Evolutionary conservation across 2,329 filamentous ascomycete genomes (phyloP).

Genomic region (Hymenoscyphus fraxineus): DNA sequence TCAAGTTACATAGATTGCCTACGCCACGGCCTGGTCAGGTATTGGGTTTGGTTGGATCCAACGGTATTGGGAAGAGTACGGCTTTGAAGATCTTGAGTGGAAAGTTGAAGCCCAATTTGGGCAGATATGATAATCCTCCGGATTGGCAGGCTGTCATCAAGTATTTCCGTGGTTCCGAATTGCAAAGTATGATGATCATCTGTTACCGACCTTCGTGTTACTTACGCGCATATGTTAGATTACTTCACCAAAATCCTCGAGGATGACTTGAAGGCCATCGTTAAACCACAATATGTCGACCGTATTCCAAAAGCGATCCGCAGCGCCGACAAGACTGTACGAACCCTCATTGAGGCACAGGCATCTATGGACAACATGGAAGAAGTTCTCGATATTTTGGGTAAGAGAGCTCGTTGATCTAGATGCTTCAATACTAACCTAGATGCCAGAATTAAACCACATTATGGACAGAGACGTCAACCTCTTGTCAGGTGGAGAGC

Average conservation of each 20-base stretch:
- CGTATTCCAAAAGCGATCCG: conserved; percentile 93
- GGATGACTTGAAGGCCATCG: conserved; percentile 93
- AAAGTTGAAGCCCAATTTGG: conserved; percentile 97
- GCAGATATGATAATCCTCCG: conserved; percentile 90
- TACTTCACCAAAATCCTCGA: conserved; percentile 99
- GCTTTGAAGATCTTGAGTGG: conserved; percentile 97
- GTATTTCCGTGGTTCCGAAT: conserved; percentile 94
- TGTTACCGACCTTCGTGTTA: neutral
- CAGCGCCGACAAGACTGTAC: conserved; percentile 74
- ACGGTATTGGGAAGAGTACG: conserved; percentile 99
- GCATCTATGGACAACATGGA: conserved; percentile 75
- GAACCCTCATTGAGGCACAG: conserved; percentile 71
- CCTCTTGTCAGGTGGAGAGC: conserved; percentile 90
- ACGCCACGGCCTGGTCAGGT: conserved; percentile 96
- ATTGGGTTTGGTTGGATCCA: conserved; percentile 92
- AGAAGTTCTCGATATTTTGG: conserved; percentile 75
- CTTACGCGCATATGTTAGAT: conserved; percentile 49
- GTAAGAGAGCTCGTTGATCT: conserved; percentile 35
- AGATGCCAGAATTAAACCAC: conserved; percentile 68
- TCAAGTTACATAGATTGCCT: conserved; percentile 96
- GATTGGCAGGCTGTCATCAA: conserved; percentile 99
- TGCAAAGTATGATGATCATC: conserved; percentile 69
- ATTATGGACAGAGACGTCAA: conserved; percentile 90
- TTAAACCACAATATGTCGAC: conserved; percentile 97
- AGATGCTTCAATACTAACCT: neutral